Evolutionary conservation across 1,284 basidiomycete species (phyloP), one percentile per base, ranked within the genome.

Genomic region (Naganishia albida): DNA sequence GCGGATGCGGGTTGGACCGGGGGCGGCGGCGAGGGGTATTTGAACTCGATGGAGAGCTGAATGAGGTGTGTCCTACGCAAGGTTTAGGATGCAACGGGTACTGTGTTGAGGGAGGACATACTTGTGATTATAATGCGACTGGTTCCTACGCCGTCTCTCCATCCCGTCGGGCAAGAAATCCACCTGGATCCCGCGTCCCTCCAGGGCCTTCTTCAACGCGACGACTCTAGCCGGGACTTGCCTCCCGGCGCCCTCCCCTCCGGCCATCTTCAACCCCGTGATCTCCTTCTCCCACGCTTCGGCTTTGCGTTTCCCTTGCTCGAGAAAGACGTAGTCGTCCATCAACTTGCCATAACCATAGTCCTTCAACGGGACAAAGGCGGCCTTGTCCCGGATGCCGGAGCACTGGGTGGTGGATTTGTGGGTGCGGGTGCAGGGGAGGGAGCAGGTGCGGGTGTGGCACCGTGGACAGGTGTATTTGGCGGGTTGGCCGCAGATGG

Each of bases 401-500:
- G 84, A 83, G 75, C 91, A 93, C 16, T 81, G 82, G n/a, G 82
- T 83, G 6, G 74, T 68, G 3, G 78, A 68, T 75, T 93, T 93
- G 80, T 93, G 91, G 13, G 80, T 72, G n/a, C 80, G 81, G 2
- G 88, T 87, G 73, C 91, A 93, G 0, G 82, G 70, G 1, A 87
- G 78, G 0, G 90, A 92, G 76, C 91, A 93, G 39, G 89, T 88
- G 50, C 82, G 83, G 28, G 80, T 79, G 3, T 79, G 72, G 78
- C 91, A 93, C 39, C 88, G 83, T 0, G 91, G 91, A 73, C 91
- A 93, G 60, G 87, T 91, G 82, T 93, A 93, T 71, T 84, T 88
- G 0, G 86, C 46, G 73, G 69, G 64, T 7, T 60, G n/a, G 46
- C 26, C 15, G 15, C 42, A 51, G 54, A 63, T 65, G 18, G 49